Base-by-base conservation (phyloP, 768 basidiomycete genomes). In the Boletus subcaerulescens region DNA sequence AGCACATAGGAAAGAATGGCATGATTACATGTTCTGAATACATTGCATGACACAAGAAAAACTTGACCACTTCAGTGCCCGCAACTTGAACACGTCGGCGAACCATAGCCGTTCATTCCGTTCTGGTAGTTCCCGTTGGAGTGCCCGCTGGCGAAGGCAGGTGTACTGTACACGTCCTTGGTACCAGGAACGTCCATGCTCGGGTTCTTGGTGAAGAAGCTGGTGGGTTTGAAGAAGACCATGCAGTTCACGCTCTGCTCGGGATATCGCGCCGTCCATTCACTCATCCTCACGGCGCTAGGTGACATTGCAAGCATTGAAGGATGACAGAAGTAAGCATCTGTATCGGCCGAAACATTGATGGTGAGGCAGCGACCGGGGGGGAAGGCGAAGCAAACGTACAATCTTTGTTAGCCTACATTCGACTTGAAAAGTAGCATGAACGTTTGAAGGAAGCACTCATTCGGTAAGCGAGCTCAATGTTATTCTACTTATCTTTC, bases 351-450 rank as follows among this genome's bases (percentile, higher is more conserved):
- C 20, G 42, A 18, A 7, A 15, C n/a, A 10, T 51, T 63, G 45
- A 68, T 47, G 33, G 15, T 17, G 18, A 9, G 22, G 22, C 39
- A 71, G 69, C 45, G 17, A 18, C 32, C 15, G 70, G 60, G 14
- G 72, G 68, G 29, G 73, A 65, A 33, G 67, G 60, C 13, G 67
- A 72, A 17, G 65, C 66, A 5, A 73, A 61, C 29, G 73, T 74
- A 7, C 86, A 85, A 63, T 76, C 79, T 59, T 83, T 87, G 5
- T 62, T 90, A 56, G 83, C 83, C 26, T 84, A 86, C 69, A 79
- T 89, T 17, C 96, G 97, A 66, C 83, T 99, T 1, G 95, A 98
- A 75, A 97, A 92, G 68, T 95, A 98, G 66, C 98, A 98, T 58
- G 93, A 93, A 65, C 76, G 97, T 15, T 74, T 99, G 51, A 98